Evolutionary conservation across 805 yeast genomes (phyloP), one percentile per base, ranked within the genome.

Genomic region (Blastobotrys robertii): DNA sequence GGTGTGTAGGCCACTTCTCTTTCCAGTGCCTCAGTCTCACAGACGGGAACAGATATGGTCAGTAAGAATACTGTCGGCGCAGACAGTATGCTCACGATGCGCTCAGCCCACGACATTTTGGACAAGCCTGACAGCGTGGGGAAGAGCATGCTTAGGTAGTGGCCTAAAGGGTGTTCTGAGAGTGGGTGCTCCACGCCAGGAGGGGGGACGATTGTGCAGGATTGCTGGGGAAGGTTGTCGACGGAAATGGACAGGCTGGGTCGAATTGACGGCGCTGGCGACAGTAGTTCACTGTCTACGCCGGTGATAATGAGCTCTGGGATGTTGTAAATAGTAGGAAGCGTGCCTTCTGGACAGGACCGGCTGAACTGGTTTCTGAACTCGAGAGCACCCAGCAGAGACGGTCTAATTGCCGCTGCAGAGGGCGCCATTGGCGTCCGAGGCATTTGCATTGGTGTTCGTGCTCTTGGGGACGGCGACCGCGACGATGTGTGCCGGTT

Each of bases 381-480:
- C 38, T 64, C 65, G 6, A 66, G 44, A 1, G 73, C 73, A 30
- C 66, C 63, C 28, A 62, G 49, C 8, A 69, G 38, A 1, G 72
- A 67, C 10, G 69, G 59, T 29, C 70, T 50, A 22, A 56, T 55
- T 8, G 56, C 51, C 7, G 51, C 12, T 2, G 38, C 28, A 10
- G 38, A 12, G 34, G 8, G 8, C 6, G 25, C 6, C 25, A 19
- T 19, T 19, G 25, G 25, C 25, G 25, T 19, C 6, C 25, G 25
- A 4, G 25, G 25, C 25, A 4, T 8, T 11, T 14, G 22, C 34
- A 12, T 19, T 39, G 37, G 11, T 8, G 37, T 22, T 30, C 36
- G 9, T 34, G 44, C n/a, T 25, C 25, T 15, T 16, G 15, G 16
- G 13, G 38, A 12, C 11, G 39, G 11, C 19, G 34, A 11, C 8